Conservation (phyloP, 345 rosid genomes). For the Triadica sebifera region DNA sequence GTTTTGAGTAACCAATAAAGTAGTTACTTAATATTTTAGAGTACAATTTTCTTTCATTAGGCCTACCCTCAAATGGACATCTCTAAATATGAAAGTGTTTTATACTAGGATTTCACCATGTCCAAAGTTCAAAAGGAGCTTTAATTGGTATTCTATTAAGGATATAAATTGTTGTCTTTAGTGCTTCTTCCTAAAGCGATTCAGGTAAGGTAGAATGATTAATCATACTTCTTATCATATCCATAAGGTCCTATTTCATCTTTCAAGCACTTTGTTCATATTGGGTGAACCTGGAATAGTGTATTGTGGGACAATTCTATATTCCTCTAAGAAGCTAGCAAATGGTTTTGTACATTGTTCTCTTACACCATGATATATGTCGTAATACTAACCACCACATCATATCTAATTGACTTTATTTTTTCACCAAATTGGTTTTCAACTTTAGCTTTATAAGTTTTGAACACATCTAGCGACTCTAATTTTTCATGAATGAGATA, state of each 20-base stretch:
- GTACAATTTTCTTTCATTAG: background rate
- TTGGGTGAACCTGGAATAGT: too few species aligned
- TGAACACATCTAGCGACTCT: background rate
- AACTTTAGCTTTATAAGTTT: background rate
- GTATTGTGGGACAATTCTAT: background rate
- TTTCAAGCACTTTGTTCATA: background rate
- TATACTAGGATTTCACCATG: background rate
- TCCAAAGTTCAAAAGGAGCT: background rate
- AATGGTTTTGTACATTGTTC: background rate
- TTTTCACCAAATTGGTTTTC: background rate
- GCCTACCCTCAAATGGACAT: background rate
- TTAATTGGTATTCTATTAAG: background rate
- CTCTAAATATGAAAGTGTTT: background rate
- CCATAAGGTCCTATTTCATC: background rate
- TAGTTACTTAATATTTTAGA: too few species aligned
- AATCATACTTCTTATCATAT: conserved; percentile 1
- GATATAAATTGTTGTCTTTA: too few species aligned
- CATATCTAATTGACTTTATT: background rate
- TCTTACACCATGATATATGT: background rate
- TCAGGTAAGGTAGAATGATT: background rate
- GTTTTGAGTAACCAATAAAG: too few species aligned
- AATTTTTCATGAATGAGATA: background rate
- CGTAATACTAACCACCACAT: background rate
- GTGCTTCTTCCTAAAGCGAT: background rate
- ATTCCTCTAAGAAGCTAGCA: background rate